Percentiles rank a stretch among this genome's conserved stretches.
Evolutionary conservation across 179 eudicot genomes (phyloP).

Genomic region (Dionaea muscipula): DNA sequence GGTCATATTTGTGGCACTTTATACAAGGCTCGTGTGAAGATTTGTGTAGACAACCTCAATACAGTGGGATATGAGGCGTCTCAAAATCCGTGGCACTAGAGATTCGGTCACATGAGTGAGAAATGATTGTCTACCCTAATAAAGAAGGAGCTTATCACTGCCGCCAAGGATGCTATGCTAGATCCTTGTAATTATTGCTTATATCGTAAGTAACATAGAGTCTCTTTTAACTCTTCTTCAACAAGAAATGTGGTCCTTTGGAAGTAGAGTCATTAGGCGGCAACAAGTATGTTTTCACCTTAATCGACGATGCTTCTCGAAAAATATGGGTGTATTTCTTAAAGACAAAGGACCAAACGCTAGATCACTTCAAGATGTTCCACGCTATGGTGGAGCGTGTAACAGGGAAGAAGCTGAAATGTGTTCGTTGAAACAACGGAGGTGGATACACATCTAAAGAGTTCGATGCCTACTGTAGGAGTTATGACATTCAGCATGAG

Average conservation of each 20-base stretch:
- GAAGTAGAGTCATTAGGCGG: background rate
- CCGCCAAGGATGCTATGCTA: background rate
- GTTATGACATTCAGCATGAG: conserved; percentile 1
- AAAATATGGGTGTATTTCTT: conserved; percentile 1
- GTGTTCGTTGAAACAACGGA: conserved; percentile 4
- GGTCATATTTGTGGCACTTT: too few relatives aligned
- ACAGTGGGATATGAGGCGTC: background rate
- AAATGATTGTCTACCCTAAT: background rate
- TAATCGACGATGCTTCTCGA: conserved; percentile 5
- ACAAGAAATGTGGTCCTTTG: background rate
- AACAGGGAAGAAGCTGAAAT: background rate
- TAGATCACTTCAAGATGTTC: background rate
- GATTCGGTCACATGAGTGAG: background rate
- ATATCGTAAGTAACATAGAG: background rate
- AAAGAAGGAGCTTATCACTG: background rate
- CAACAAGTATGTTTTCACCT: background rate
- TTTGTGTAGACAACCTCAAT: too few relatives aligned
- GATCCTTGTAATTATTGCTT: background rate
- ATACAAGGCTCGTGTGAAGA: too few relatives aligned
- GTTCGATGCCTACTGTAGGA: background rate
- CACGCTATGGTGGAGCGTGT: conserved; percentile 7
- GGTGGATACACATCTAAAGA: conserved; percentile 7
- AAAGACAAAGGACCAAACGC: background rate
- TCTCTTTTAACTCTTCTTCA: background rate
- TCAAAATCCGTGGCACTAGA: background rate